These are phyloP conservation scores for Pichia sp. DNA, from an alignment of 1,139 yeast species.

Conservation along the genomic window DNA sequence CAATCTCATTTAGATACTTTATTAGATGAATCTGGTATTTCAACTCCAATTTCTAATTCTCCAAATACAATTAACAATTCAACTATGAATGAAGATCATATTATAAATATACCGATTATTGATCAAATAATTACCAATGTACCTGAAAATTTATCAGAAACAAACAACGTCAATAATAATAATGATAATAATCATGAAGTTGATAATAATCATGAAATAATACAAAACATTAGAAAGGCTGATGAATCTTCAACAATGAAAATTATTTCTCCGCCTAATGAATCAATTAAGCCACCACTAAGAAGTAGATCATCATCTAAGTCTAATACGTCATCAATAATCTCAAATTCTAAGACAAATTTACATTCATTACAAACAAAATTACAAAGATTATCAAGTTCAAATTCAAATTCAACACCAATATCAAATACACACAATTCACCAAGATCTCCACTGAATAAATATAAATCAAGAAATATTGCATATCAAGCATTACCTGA, in stretches of 20 bases:
- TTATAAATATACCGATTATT: neutral
- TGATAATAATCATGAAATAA: neutral
- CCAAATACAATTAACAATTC: too few relatives aligned
- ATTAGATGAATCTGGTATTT: neutral
- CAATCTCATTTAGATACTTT: conserved; percentile 12
- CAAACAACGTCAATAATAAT: neutral
- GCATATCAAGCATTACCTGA: conserved; percentile 11
- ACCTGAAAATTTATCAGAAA: neutral
- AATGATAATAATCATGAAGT: neutral
- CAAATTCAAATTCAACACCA: neutral
- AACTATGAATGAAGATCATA: neutral
- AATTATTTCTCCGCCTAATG: too few relatives aligned
- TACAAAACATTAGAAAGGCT: neutral
- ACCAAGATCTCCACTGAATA: conserved; percentile 12
- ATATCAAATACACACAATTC: neutral
- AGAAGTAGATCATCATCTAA: too few relatives aligned
- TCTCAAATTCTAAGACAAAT: neutral
- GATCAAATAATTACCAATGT: neutral
- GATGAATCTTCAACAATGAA: too few relatives aligned
- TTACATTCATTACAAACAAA: conserved; percentile 8
- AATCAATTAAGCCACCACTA: too few relatives aligned
- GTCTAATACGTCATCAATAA: neutral
- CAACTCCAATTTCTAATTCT: too few relatives aligned
- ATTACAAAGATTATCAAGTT: conserved; percentile 5
- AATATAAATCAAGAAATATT: conserved; percentile 6